Conservation (phyloP, 2,329 filamentous ascomycete genomes). For the Cyclaneusma minus region DNA sequence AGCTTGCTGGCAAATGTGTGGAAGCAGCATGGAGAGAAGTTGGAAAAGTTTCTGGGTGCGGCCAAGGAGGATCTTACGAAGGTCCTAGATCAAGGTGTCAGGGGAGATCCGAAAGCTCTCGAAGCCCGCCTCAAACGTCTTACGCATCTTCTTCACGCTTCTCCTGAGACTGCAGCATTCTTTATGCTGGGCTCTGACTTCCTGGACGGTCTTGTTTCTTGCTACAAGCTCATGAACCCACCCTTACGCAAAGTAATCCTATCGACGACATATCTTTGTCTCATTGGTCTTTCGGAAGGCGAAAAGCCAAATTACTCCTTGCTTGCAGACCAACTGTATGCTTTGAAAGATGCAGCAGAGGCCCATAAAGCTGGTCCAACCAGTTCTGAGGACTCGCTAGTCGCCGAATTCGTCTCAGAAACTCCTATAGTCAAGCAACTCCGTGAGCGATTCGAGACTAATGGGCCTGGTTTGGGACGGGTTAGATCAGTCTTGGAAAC, state of each 20-base stretch:
- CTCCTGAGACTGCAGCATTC: constrained; percentile 37
- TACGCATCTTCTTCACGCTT: constrained; percentile 48
- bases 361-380: constrained; percentile 39
- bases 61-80: constrained; percentile 47
- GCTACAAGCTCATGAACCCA: constrained; percentile 49
- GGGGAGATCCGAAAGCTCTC: constrained; percentile 35
- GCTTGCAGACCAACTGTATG: constrained; percentile 71
- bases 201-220: constrained; percentile 55
- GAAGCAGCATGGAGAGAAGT: constrained; percentile 27
- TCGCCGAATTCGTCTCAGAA: constrained; percentile 65
- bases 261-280: constrained; percentile 58
- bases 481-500: constrained; percentile 44
- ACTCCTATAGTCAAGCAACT: constrained; percentile 60
- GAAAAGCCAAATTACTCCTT: constrained; percentile 56
- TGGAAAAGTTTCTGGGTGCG: constrained; percentile 39
- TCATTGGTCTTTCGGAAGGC: constrained; percentile 54
- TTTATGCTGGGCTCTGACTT: constrained; percentile 81
- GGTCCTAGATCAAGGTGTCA: constrained; percentile 44
- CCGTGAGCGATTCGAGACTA: constrained; percentile 32
- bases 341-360: constrained; percentile 57
- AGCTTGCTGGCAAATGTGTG: constrained; percentile 35
- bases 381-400: constrained; percentile 52
- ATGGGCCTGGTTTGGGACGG: constrained; percentile 34
- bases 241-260: constrained; percentile 52
- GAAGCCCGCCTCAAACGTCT: constrained; percentile 39